These are phyloP conservation scores for Hygrophorus pudorinus DNA, from an alignment of 768 basidiomycete genomes.

Conservation along the genomic window DNA sequence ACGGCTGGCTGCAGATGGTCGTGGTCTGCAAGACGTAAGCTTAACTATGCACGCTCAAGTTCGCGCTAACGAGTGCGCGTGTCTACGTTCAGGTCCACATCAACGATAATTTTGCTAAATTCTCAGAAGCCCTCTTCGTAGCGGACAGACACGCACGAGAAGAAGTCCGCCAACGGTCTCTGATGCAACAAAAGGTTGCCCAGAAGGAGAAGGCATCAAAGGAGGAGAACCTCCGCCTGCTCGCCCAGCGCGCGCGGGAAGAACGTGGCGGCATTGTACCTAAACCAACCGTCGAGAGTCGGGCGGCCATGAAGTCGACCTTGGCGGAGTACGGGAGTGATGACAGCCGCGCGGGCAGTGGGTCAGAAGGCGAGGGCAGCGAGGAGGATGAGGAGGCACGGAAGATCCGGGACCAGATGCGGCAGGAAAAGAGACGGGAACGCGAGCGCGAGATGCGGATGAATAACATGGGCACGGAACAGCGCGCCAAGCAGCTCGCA, in stretches of 20 bases:
- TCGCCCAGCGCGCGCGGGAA: conserved; percentile 93
- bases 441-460: conserved; percentile 97
- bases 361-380: conserved; percentile 45
- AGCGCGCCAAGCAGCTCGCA: conserved; percentile 90
- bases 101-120: conserved; percentile 98
- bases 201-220: conserved; percentile 97
- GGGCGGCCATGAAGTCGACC: conserved; percentile 63
- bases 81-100: conserved; percentile 70
- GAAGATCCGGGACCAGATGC: conserved; percentile 81
- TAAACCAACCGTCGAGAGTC: conserved; percentile 56
- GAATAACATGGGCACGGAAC: conserved; percentile 98
- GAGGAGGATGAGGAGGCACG: conserved; percentile 80
- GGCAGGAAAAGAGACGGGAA: conserved; percentile 85
- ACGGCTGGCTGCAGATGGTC: conserved; percentile 94
- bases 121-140: conserved; percentile 91
- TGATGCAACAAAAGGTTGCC: conserved; percentile 98
- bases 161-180: conserved; percentile 89
- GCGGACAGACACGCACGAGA: conserved; percentile 97
- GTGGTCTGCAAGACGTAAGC: conserved; percentile 93
- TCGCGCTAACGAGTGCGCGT: not conserved
- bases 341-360: conserved; percentile 50
- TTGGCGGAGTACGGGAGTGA: conserved; percentile 76
- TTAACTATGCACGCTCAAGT: not conserved
- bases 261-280: conserved; percentile 77
- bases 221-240: conserved; percentile 87